Conservation (phyloP, 2,329 filamentous ascomycete species). For the Stagonosporopsis rhizophila region DNA sequence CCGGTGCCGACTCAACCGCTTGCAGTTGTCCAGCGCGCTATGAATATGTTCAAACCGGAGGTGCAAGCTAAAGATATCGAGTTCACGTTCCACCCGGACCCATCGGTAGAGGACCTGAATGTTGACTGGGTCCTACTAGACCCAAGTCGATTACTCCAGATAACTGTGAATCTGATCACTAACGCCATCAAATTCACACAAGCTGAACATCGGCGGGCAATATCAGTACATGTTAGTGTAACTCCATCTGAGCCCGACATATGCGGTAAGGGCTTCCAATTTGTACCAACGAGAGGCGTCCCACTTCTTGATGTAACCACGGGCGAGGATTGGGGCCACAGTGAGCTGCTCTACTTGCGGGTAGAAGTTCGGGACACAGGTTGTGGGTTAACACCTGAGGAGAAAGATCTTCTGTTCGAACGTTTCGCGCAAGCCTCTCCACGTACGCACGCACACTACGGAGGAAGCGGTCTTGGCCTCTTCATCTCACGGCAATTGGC, state of each 20-base stretch:
- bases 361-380: constrained; percentile 45
- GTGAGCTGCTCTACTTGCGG: constrained; percentile 36
- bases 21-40: constrained; percentile 41
- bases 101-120: constrained; percentile 41
- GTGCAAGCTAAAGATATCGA: constrained; percentile 40
- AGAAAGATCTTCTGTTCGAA: constrained; percentile 43
- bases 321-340: constrained; percentile 39
- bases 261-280: constrained; percentile 31
- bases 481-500: constrained; percentile 47
- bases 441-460: constrained; percentile 46
- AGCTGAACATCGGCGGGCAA: constrained; percentile 40
- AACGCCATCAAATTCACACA: constrained; percentile 58
- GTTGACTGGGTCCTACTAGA: constrained; percentile 54
- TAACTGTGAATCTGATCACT: constrained; percentile 53
- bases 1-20: constrained; percentile 50
- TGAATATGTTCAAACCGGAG: constrained; percentile 51
- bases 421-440: constrained; percentile 45
- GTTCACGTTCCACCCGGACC: constrained; percentile 42
- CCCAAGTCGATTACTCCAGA: constrained; percentile 52
- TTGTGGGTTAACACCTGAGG: constrained; percentile 39
- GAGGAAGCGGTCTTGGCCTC: constrained; percentile 46
- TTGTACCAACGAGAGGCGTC: constrained; percentile 32
- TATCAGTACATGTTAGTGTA: constrained; percentile 50
- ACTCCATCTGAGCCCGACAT: constrained; percentile 41
- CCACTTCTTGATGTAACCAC: constrained; percentile 25